Base-by-base conservation (phyloP, 192 early-diverging fungal species). In the Helicostylum pulchrum region DNA sequence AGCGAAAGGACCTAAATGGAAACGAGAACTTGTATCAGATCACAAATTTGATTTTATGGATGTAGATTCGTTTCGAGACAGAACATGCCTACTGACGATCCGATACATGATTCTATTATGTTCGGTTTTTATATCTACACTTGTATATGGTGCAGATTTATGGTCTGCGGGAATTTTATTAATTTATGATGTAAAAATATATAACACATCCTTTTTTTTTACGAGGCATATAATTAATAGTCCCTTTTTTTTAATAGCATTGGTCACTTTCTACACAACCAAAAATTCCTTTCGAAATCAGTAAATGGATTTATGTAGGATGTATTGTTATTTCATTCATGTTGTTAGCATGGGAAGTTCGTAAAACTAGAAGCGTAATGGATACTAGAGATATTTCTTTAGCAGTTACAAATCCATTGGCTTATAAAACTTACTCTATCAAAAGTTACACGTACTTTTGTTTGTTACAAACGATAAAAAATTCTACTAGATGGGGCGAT, bases 31-130 rank as follows among this genome's bases (percentile, higher is more conserved):
- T 54, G 84, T 91, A 20, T 64, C 78, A 65, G 92, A 92, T 79
- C 90, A 94, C 79, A 92, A 92, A 72, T 94, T 94, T 69, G 92
- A 92, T 78, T 91, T 86, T 74, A 79, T 94, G 53, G 88, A 94
- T 61, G 79, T 92, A 39, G 84, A 92, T 10, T 88, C 92, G 61
- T 92, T 90, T 79, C 31, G 75, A 10, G 70, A 79, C 52, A 65
- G 68, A 5, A 76, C 67, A 10, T 80, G 72, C 52, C 61, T 67
- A 64, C 55, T 65, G 6, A 74, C 76, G 45, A 64, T 87, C 31
- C 67, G 68, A 21, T 90, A 91, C 61, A 66, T 77, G 31, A 50
- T 79, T 10, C 67, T 91, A 23, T 89, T 85, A 66, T 68, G 89
- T 21, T 76, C 80, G 17, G 80, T 90, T 5, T 74, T 94, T 64